Evolutionary conservation across 2,329 filamentous ascomycete genomes (phyloP), one percentile per base, ranked within the genome.

Genomic region (Colletotrichum australisinense): DNA sequence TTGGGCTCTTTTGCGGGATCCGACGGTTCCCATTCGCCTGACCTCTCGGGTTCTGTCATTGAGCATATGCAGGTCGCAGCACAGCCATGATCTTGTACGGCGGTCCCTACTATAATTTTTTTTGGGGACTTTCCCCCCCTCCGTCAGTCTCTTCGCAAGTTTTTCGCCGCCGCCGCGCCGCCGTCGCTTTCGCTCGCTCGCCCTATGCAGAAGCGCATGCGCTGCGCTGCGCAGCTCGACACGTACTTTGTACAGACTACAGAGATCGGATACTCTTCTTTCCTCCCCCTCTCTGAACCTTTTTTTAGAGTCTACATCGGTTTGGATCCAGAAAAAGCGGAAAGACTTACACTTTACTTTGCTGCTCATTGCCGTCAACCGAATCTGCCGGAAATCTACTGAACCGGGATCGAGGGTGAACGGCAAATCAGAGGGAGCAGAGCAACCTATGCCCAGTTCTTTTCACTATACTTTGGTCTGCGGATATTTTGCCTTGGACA

Each of bases 1-100:
- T 58, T 49, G 42, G 42, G 42, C 42, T n/a, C 42, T 49, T 57
- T 24, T 67, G 79, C 77, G 77, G 77, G 75, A 76, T 74, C 68
- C 73, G 70, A 63, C 72, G 75, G 66, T 73, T 77, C 69, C 77
- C 75, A 80, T 80, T 78, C 77, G 80, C 75, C 78, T 78, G 75
- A 32, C 55, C 74, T 75, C 63, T 67, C 77, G 78, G 74, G 72
- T 79, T 78, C 78, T 81, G 77, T 78, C 75, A 77, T 77, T 76
- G 75, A 80, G 76, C 78, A 78, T 80, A 80, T 80, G 80, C 80
- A 81, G 69, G 79, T 78, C 73, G 75, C 76, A 78, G 79, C 81
- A 82, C 81, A 81, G 81, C 81, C 81, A 76, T 69, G 77, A 67
- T 69, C 71, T 35, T 67, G 55, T 26, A 67, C 53, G 55, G 57